Percentiles rank a stretch among this genome's conserved stretches.
These are phyloP conservation scores for Termitomyces titanicus DNA, from an alignment of 768 basidiomycete species.

Conservation along the genomic window DNA sequence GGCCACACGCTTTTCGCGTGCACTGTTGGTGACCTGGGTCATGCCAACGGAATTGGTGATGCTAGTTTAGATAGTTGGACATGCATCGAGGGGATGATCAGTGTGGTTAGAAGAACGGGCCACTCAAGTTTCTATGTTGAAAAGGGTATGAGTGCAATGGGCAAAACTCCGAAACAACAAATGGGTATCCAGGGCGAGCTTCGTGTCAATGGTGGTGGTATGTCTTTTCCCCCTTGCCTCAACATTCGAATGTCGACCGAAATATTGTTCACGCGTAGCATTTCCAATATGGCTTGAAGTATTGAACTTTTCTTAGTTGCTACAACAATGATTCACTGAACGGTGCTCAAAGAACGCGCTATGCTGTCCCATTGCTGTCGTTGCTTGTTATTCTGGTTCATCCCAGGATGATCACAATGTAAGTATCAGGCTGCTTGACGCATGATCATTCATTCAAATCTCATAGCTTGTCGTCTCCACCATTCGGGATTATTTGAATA, in stretches of 20 bases:
- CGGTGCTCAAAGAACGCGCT: conserved; percentile 55
- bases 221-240: conserved; percentile 21
- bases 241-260: background rate
- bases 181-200: conserved; percentile 66
- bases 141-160: conserved; percentile 82
- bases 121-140: conserved; percentile 87
- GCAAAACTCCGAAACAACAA: conserved; percentile 71
- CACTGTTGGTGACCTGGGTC: conserved; percentile 79
- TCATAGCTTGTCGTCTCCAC: conserved; percentile 59
- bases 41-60: conserved; percentile 61
- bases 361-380: conserved; percentile 80
- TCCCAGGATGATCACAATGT: conserved; percentile 79
- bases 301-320: conserved; percentile 11
- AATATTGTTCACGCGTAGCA: conserved; percentile 35
- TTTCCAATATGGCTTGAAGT: conserved; percentile 87
- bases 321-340: conserved; percentile 1
- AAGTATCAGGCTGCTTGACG: conserved; percentile 18
- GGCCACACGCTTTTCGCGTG: conserved; percentile 81
- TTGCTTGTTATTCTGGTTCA: conserved; percentile 78
- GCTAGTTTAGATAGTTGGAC: conserved; percentile 81
- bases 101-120: conserved; percentile 73
- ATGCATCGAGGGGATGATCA: conserved; percentile 75
- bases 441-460: background rate
- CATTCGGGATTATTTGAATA: conserved; percentile 68
- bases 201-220: conserved; percentile 74